A percentile compares a stretch with the other conserved stretches of the same genome.
Evolutionary conservation across 495 filamentous ascomycete species (phyloP).

Genomic region (Aspergillus steynii): DNA sequence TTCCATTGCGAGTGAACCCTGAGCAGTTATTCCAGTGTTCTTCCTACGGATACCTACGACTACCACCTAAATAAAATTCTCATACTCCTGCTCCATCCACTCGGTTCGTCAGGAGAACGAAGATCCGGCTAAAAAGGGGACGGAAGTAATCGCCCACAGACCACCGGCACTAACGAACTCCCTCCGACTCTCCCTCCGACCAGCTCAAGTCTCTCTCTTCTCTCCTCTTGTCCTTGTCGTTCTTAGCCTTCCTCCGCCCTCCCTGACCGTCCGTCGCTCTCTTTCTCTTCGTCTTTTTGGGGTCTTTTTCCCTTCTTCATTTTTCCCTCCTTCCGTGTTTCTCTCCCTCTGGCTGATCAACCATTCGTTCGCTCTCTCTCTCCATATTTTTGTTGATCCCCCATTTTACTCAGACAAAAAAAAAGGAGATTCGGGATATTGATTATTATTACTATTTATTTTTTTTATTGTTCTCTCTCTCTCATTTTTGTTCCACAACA

Average conservation of each 20-base stretch:
- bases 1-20: too few species aligned
- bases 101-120: neutral
- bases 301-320: slow-evolving; percentile 7
- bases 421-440: neutral
- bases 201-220: neutral
- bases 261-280: slow-evolving; percentile 20
- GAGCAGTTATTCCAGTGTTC: too few species aligned
- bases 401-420: neutral
- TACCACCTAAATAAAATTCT: too few species aligned
- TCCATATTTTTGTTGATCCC: neutral
- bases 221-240: slow-evolving; percentile 14
- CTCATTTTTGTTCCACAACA: neutral
- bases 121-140: slow-evolving; percentile 1
- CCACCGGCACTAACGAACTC: slow-evolving; percentile 1
- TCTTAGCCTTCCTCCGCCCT: slow-evolving; percentile 22
- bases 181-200: neutral
- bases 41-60: too few species aligned
- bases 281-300: slow-evolving; percentile 24
- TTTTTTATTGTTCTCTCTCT: too few species aligned
- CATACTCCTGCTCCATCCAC: neutral
- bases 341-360: slow-evolving; percentile 1
- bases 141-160: slow-evolving; percentile 5
- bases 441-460: too few species aligned
- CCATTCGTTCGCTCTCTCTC: neutral
- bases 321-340: slow-evolving; percentile 3